Conservation (phyloP, 2,329 filamentous ascomycete species). For the Apiospora sp. region DNA sequence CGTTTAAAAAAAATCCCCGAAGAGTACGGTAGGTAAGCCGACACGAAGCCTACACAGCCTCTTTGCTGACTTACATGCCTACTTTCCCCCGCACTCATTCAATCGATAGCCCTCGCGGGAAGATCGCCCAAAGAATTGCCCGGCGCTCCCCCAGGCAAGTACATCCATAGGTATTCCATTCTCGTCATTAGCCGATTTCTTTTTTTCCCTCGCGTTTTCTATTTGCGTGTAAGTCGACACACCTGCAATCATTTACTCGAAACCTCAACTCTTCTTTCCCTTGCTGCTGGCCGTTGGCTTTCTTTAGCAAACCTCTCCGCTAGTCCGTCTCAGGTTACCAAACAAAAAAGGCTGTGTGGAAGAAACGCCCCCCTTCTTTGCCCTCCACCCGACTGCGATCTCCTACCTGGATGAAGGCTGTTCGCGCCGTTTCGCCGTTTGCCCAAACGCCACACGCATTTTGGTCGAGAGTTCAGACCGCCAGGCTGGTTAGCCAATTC, state of each 20-base stretch:
- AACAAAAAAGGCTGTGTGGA: slow-evolving; percentile 4
- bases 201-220: not conserved
- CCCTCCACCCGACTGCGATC: not conserved
- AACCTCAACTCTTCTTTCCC: not conserved
- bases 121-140: not conserved
- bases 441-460: not conserved
- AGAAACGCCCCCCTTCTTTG: slow-evolving; percentile 5
- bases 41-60: not conserved
- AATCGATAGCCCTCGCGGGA: not conserved
- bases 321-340: slow-evolving; percentile 2
- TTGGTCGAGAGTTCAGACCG: not conserved
- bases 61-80: not conserved
- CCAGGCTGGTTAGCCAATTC: not conserved
- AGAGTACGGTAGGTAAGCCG: not conserved
- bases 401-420: slow-evolving; percentile 3
- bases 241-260: not conserved
- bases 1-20: not conserved
- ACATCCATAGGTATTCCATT: no score
- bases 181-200: no score
- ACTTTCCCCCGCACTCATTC: not conserved
- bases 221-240: not conserved
- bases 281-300: not conserved
- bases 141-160: no score
- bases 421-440: slow-evolving; percentile 1
- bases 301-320: not conserved